Base-by-base conservation (phyloP, 208 protist species). In the Crithidia fasciculata region DNA sequence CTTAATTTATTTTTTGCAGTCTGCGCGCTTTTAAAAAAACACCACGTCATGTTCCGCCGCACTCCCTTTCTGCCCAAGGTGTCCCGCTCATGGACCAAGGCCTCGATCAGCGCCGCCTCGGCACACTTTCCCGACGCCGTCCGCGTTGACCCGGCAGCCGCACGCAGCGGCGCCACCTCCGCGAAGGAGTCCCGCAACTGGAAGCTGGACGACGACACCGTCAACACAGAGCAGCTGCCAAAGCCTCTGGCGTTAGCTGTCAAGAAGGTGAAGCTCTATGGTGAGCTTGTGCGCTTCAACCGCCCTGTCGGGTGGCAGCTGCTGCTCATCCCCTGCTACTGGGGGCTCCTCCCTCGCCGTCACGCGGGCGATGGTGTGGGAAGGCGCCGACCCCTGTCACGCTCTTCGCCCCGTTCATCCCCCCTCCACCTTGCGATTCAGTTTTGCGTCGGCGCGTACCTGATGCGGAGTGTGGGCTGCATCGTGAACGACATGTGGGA, bases 401-500 rank as follows among this genome's bases (percentile, higher is more conserved):
- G 8, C 76, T 96, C 5, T 89, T 65, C 68, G 92, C 90, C 2
- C 92, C 92, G 3, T 86, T 95, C 58, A 87, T 96, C 59, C 92
- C n/a, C 92, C 0, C 40, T 91, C 5, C 92, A 96, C 66, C 76
- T 94, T n/a, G 50, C 74, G 13, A 36, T 93, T 6, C 78, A 81
- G 59, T 95, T 95, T 58, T 37, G 84, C 4, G 44, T 82, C n/a
- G 89, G 88, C 3, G 86, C 90, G 3, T 96, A 92, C 71, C 72
- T 92, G 19, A 92, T 93, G 87, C 92, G 92, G 12, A 89, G 87
- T 55, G 89, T 78, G 6, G 92, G 89, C 10, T 96, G 89, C 76
- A 85, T 96, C 63, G 86, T 95, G 13, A 94, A 94, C 54, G 91
- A 96, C 72, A 91, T 92, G 89, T 92, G 83, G 80, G 91, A 96